Evolutionary conservation across 208 protist species (phyloP).

Genomic region (Herpetomonas samuelpessoai): DNA sequence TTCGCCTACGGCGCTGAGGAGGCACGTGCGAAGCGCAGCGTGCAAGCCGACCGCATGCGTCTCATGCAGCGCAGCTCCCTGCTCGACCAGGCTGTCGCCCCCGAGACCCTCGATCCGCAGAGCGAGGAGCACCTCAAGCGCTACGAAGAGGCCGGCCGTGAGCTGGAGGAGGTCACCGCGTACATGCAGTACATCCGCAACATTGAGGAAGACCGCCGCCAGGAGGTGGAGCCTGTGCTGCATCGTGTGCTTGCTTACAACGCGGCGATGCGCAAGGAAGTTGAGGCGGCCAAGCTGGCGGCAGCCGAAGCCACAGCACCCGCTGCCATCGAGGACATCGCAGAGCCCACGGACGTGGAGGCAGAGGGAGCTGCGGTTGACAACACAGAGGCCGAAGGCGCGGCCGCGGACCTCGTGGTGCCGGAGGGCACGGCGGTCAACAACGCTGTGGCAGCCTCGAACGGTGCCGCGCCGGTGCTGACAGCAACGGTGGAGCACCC

Average conservation of each 20-base stretch:
- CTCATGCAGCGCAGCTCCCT: conserved; percentile 38
- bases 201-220: conserved; percentile 60
- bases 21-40: conserved; percentile 61
- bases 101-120: conserved; percentile 61
- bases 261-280: conserved; percentile 18
- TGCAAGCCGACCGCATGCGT: conserved; percentile 69
- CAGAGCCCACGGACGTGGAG: neutral
- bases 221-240: conserved; percentile 71
- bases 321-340: conserved; percentile 1
- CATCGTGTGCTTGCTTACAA: conserved; percentile 51
- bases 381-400: neutral
- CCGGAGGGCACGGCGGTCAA: neutral
- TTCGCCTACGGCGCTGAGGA: conserved; percentile 78
- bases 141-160: conserved; percentile 30
- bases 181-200: conserved; percentile 58
- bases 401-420: neutral
- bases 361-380: neutral
- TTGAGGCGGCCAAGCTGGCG: neutral
- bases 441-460: neutral
- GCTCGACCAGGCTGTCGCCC: conserved; percentile 46
- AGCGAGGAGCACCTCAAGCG: conserved; percentile 30
- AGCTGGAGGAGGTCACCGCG: conserved; percentile 65
- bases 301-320: neutral
- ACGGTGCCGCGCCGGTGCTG: neutral
- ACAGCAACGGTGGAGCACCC: conserved; percentile 56